phyloP scores from a whole-genome alignment of 345 rosid genomes.

The Turnera subulata region DNA sequence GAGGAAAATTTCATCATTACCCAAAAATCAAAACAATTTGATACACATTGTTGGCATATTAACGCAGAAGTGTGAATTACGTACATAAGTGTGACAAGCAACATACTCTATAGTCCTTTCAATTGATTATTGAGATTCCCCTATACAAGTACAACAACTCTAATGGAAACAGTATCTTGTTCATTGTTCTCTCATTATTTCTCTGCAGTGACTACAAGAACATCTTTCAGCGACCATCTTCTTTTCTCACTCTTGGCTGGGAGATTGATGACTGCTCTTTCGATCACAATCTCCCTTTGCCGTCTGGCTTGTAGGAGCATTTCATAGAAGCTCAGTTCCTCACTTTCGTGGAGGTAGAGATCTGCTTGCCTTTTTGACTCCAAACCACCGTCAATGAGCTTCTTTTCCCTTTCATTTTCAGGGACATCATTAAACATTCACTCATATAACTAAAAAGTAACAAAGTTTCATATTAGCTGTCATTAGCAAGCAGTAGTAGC shows the following conservation, averaged over 20 bases:
- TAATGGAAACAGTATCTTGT: no score
- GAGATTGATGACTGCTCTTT: slow-evolving; percentile 62
- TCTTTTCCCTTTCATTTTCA: slow-evolving; percentile 62
- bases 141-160: no score
- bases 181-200: slow-evolving; percentile 56
- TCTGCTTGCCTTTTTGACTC: slow-evolving; percentile 64
- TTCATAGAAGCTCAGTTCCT: slow-evolving; percentile 64
- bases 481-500: no score
- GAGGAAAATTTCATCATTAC: no score
- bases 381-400: slow-evolving; percentile 69
- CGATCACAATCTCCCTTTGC: slow-evolving; percentile 60
- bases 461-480: no score
- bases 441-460: no score
- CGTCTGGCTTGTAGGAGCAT: slow-evolving; percentile 48
- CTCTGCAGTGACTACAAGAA: slow-evolving; percentile 55
- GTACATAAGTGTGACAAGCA: no score
- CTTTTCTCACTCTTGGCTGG: slow-evolving; percentile 43
- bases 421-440: slow-evolving; percentile 83
- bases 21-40: no score
- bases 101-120: no score
- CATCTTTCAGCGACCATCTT: slow-evolving; percentile 51
- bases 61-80: no score
- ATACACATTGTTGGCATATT: no score
- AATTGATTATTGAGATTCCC: no score
- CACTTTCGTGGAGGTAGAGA: slow-evolving; percentile 51